These are phyloP conservation scores for Erythrophleum ivorense DNA, from an alignment of 331 rosid species.

Conservation along the genomic window DNA sequence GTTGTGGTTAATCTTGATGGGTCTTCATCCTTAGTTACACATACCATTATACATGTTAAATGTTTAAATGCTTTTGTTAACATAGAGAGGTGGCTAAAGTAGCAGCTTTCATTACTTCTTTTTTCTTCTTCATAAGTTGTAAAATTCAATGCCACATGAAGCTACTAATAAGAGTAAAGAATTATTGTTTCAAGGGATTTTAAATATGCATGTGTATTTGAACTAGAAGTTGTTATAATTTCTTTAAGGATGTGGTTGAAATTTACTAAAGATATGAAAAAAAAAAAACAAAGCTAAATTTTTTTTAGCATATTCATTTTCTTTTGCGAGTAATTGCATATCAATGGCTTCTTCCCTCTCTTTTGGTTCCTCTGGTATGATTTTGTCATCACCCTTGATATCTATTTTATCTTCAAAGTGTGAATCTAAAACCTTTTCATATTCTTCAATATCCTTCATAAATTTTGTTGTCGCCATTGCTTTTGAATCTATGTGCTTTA, in stretches of 20 bases:
- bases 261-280: neutral
- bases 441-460: conserved; percentile 21
- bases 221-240: neutral
- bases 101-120: neutral
- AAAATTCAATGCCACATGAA: neutral
- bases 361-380: conserved; percentile 20
- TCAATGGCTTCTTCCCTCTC: conserved; percentile 9
- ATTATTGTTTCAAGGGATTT: neutral
- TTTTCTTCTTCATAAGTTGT: neutral
- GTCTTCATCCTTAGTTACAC: conserved; percentile 21
- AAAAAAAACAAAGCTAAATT: neutral
- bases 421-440: neutral
- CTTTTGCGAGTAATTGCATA: conserved; percentile 10
- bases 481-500: conserved; percentile 22
- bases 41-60: conserved; percentile 35
- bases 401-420: neutral
- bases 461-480: conserved; percentile 33
- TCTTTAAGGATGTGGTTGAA: conserved; percentile 1
- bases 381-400: neutral
- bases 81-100: neutral
- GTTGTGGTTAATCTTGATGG: conserved; percentile 9
- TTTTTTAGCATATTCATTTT: conserved; percentile 32
- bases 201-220: neutral
- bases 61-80: neutral
- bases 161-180: neutral